These are phyloP conservation scores for Sclerotinia nivalis DNA, from an alignment of 2,329 filamentous ascomycete genomes.

Conservation along the genomic window DNA sequence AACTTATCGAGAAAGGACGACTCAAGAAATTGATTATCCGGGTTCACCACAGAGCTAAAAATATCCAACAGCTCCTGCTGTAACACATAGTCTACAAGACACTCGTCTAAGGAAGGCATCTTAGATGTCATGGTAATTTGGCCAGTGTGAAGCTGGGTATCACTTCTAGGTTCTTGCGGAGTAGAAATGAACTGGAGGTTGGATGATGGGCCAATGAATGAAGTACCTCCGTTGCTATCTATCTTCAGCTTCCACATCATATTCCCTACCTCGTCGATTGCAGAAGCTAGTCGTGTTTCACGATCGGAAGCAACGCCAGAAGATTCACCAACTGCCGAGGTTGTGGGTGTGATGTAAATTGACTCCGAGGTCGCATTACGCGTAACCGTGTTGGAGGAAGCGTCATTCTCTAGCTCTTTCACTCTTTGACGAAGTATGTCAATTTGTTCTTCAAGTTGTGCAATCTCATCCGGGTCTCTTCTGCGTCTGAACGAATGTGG, in stretches of 20 bases:
- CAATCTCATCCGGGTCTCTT: conserved; percentile 3
- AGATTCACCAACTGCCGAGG: background rate
- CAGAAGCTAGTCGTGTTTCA: background rate
- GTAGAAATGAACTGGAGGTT: background rate
- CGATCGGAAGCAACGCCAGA: background rate
- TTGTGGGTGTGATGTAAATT: background rate
- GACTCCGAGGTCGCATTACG: background rate
- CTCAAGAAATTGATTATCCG: conserved; percentile 4
- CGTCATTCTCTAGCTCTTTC: background rate
- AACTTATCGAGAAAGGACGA: background rate
- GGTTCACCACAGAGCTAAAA: background rate
- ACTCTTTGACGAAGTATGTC: conserved; percentile 1
- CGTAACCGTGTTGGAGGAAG: background rate
- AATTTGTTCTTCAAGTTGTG: conserved; percentile 5
- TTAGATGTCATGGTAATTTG: background rate
- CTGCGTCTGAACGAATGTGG: background rate
- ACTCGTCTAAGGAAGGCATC: background rate
- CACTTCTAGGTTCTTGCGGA: background rate
- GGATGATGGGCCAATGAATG: background rate
- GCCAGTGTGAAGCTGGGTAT: background rate
- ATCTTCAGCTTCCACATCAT: conserved; percentile 5
- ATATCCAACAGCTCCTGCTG: background rate
- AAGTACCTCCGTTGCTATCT: background rate
- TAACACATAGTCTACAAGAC: background rate
- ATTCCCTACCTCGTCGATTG: conserved; percentile 3